Percentiles rank a stretch among this genome's conserved stretches.
phyloP scores from a whole-genome alignment of 257 asterid species.

The Solanum acaule region DNA sequence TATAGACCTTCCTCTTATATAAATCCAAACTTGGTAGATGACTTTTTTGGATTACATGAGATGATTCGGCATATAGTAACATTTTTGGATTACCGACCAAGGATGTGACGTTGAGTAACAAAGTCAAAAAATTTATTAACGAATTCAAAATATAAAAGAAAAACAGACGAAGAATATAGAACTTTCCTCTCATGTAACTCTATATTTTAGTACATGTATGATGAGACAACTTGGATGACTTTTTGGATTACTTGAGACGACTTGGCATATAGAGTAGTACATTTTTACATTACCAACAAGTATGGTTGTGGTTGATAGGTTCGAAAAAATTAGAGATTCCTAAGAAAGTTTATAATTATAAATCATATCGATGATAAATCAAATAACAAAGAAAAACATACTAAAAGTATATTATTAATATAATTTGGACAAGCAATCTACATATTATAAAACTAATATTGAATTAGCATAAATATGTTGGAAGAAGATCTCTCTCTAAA shows the following conservation, averaged over 20 bases:
- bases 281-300: neutral
- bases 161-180: neutral
- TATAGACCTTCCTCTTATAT: neutral
- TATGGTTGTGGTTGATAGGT: neutral
- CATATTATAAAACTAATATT: too few relatives aligned
- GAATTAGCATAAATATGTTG: neutral
- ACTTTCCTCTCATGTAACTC: neutral
- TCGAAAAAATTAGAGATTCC: too few relatives aligned
- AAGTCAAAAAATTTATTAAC: fast-evolving
- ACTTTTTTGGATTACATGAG: neutral
- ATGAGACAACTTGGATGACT: neutral
- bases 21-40: neutral
- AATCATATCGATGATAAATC: neutral
- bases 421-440: neutral
- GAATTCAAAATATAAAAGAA: too few relatives aligned
- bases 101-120: too few relatives aligned
- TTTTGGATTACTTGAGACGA: neutral
- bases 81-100: neutral
- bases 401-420: too few relatives aligned
- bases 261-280: neutral
- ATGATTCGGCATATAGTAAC: neutral
- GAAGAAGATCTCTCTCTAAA: neutral
- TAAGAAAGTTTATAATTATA: too few relatives aligned
- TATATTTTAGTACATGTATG: neutral
- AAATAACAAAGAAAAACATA: too few relatives aligned